phyloP scores from a whole-genome alignment of 1,139 yeast species.

The Candida buenavistaensis region DNA sequence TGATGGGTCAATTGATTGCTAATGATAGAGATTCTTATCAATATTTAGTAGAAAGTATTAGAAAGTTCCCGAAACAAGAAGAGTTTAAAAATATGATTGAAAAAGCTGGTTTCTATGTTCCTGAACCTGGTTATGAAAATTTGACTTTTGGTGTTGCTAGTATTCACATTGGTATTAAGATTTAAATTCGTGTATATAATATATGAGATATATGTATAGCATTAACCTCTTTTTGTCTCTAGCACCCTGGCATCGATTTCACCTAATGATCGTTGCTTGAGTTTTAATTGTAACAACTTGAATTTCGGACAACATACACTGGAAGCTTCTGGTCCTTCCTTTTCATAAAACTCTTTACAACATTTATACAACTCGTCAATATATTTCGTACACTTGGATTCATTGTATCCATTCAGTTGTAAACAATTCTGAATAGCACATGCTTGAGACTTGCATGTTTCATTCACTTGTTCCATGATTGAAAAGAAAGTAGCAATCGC shows the following conservation, averaged over 20 bases:
- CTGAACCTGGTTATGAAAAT: slow-evolving; percentile 89
- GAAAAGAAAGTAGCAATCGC: too few relatives aligned
- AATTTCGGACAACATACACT: slow-evolving; percentile 70
- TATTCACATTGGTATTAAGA: slow-evolving; percentile 91
- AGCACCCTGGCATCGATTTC: slow-evolving; percentile 53
- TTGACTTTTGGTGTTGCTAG: slow-evolving; percentile 97
- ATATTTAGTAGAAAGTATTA: slow-evolving; percentile 90
- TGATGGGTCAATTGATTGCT: slow-evolving; percentile 94
- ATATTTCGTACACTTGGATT: slow-evolving; percentile 57
- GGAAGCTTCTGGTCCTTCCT: slow-evolving; percentile 52
- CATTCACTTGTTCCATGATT: slow-evolving; percentile 16
- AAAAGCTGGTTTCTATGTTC: slow-evolving; percentile 89
- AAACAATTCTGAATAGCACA: slow-evolving; percentile 72
- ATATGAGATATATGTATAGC: background rate
- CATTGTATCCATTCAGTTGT: slow-evolving; percentile 53
- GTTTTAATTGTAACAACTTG: slow-evolving; percentile 52
- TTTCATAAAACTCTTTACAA: slow-evolving; percentile 55
- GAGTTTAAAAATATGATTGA: slow-evolving; percentile 88
- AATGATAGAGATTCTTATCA: slow-evolving; percentile 95
- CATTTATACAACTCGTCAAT: slow-evolving; percentile 64
- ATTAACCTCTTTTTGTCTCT: slow-evolving; percentile 12
- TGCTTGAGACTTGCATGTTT: slow-evolving; percentile 66
- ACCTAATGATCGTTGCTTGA: slow-evolving; percentile 56
- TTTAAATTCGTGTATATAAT: slow-evolving; percentile 24
- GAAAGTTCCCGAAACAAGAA: slow-evolving; percentile 89